Evolutionary conservation across 1,139 yeast genomes (phyloP).

Genomic region (Protomyces inouyei): DNA sequence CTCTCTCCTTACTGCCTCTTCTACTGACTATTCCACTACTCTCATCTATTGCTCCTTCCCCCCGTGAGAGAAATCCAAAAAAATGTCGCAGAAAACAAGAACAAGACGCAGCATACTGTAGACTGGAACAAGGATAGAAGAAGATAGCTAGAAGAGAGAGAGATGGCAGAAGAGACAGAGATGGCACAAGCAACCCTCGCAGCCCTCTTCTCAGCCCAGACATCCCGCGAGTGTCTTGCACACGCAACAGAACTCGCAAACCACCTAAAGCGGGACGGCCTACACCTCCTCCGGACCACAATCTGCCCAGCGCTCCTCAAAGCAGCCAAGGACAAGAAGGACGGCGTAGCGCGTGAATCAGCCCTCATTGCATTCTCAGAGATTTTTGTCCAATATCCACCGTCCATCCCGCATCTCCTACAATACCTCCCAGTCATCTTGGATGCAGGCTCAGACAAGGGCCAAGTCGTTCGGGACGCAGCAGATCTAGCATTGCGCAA

Average conservation of each 20-base stretch:
- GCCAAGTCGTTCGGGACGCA: constrained; percentile 74
- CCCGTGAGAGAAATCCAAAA: background rate
- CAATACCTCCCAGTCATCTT: constrained; percentile 42
- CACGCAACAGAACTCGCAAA: constrained; percentile 22
- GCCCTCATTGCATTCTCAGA: constrained; percentile 26
- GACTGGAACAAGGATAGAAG: too few relatives aligned
- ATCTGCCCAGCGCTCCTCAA: constrained; percentile 22
- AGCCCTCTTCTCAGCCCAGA: constrained; percentile 21
- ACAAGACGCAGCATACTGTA: too few relatives aligned
- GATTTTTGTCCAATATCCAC: constrained; percentile 14
- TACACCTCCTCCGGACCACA: background rate
- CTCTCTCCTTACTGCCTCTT: too few relatives aligned
- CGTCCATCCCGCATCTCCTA: constrained; percentile 33
- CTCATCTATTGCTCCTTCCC: background rate
- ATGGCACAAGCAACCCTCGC: constrained; percentile 15
- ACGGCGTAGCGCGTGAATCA: constrained; percentile 27
- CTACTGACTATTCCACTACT: background rate
- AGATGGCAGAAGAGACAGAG: background rate
- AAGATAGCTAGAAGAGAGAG: too few relatives aligned
- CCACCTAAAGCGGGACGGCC: constrained; percentile 14
- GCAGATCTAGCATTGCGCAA: constrained; percentile 48
- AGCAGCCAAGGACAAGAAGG: constrained; percentile 23
- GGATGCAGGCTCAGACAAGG: constrained; percentile 76
- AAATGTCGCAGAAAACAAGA: background rate
- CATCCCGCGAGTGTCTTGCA: constrained; percentile 18